Evolutionary conservation across 2,329 filamentous ascomycete genomes (phyloP).

Genomic region (Aspergillus sp.): DNA sequence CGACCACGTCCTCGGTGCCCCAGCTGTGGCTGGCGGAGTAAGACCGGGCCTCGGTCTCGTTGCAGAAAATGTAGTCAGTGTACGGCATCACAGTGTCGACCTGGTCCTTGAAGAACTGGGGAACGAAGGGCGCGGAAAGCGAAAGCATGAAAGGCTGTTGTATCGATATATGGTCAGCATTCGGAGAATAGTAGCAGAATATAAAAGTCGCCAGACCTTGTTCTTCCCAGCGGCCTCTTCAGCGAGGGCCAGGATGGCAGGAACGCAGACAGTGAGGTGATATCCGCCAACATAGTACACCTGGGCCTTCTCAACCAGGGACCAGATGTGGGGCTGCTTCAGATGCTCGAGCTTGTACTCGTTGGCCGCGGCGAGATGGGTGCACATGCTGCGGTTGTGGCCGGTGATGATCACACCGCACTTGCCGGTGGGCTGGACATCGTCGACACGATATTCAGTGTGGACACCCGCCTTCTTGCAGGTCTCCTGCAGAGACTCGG

Average conservation of each 20-base stretch:
- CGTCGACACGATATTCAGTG: conserved; percentile 90
- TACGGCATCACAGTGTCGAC: conserved; percentile 79
- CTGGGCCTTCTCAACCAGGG: conserved; percentile 76
- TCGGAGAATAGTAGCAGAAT: conserved; percentile 1
- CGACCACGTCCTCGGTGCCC: conserved; percentile 64
- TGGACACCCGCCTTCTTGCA: conserved; percentile 80
- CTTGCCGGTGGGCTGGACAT: conserved; percentile 73
- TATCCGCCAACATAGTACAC: conserved; percentile 92
- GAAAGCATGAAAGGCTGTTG: conserved; percentile 67
- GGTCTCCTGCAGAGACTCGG: conserved; percentile 75
- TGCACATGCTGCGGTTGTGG: conserved; percentile 89
- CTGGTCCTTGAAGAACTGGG: conserved; percentile 94
- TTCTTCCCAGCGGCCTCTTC: conserved; percentile 80
- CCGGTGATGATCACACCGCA: conserved; percentile 96
- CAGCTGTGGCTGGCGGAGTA: conserved; percentile 77
- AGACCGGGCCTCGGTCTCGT: conserved; percentile 85
- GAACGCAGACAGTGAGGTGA: conserved; percentile 92
- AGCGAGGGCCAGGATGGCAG: conserved; percentile 79
- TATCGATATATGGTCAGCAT: conserved; percentile 3
- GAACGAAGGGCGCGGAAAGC: conserved; percentile 89
- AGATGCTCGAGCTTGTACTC: conserved; percentile 93
- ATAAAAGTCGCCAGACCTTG: conserved; percentile 49
- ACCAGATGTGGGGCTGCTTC: conserved; percentile 85
- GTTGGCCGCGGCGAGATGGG: conserved; percentile 91
- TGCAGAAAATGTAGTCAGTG: conserved; percentile 94